Evolutionary conservation across 441 rosid species (phyloP), one percentile per base, ranked within the genome.

Genomic region (Jatropha multifida): DNA sequence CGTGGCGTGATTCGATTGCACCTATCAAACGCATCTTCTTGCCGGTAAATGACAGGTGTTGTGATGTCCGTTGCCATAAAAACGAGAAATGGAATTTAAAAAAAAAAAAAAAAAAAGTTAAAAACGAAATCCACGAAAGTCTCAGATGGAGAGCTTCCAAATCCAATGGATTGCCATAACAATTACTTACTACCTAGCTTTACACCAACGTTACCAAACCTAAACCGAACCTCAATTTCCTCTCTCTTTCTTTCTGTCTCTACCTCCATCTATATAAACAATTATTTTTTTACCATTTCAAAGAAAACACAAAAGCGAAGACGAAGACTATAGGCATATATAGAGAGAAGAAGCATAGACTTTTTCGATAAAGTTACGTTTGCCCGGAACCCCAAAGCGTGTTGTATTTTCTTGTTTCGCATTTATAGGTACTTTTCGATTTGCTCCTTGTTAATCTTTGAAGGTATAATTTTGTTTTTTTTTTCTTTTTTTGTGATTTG

Each of bases 391-490:
- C 40, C 65, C 4, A 37, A 61, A 32, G 41, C 41, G 41, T 32
- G 42, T 61, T 61, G 2, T 61, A 8, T 61, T 61, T 61, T 32
- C 65, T 46, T 48, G 18, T 58, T 32, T 71, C 60, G 20, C 52
- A 75, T 68, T 75, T 46, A 58, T 56, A 58, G 78, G 73, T 75
- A 75, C 65, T 7, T 17, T 49, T 40, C 62, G 42, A 37, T 66
- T 61, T 61, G 42, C n/a, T 61, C 42, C 13, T 51, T 11, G 26
- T 60, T 12, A 17, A 54, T 32, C 3, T 32, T 1, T 61, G 9
- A 23, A n/a, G 63, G 18, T 64, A 9, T 56, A 5, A 58, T 59
- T 27, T 73, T 14, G 11, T 26, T 17, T 56, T 2, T 8, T 3
- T 5, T 18, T 67, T 37, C 10, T 7, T 68, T 60, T 55, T n/a